These are phyloP conservation scores for Fusarium sororula DNA, from an alignment of 2,329 filamentous ascomycete species.

Conservation along the genomic window DNA sequence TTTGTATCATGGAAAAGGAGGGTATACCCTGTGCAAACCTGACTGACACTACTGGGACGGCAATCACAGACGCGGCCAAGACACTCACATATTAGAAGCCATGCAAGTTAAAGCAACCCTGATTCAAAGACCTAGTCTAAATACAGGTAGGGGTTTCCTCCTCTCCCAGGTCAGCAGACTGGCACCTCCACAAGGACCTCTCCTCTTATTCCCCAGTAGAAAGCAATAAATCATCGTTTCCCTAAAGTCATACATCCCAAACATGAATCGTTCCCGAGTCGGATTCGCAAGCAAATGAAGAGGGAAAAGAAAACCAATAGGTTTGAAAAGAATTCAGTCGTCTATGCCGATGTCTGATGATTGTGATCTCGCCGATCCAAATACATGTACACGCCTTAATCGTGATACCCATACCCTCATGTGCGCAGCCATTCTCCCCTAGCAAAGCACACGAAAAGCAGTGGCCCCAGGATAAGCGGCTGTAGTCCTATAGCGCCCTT, in stretches of 20 bases:
- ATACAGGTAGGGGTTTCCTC: constrained; percentile 34
- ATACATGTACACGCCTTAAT: constrained; percentile 47
- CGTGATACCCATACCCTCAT: constrained; percentile 22
- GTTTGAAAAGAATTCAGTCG: constrained; percentile 33
- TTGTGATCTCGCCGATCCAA: constrained; percentile 43
- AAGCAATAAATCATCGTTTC: constrained; percentile 35
- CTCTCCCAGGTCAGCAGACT: constrained; percentile 31
- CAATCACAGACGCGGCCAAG: not conserved
- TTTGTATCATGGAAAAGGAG: not conserved
- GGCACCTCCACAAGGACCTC: constrained; percentile 24
- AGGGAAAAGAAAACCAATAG: constrained; percentile 33
- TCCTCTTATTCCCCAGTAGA: constrained; percentile 17
- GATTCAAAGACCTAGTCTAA: constrained; percentile 39
- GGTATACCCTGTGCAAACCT: not conserved
- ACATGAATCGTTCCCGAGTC: constrained; percentile 22
- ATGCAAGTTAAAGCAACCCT: constrained; percentile 15
- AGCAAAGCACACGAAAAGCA: constrained; percentile 25
- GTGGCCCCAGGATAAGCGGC: constrained; percentile 26
- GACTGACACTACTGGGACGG: not conserved
- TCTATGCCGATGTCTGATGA: constrained; percentile 43
- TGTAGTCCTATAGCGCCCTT: constrained; percentile 41
- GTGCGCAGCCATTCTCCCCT: constrained; percentile 21
- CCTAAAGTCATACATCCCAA: constrained; percentile 42
- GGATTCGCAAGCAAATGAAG: constrained; percentile 31
- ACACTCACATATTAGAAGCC: not conserved